phyloP scores from a whole-genome alignment of 306 rosid genomes.

The Trichosanthes cucumerina region DNA sequence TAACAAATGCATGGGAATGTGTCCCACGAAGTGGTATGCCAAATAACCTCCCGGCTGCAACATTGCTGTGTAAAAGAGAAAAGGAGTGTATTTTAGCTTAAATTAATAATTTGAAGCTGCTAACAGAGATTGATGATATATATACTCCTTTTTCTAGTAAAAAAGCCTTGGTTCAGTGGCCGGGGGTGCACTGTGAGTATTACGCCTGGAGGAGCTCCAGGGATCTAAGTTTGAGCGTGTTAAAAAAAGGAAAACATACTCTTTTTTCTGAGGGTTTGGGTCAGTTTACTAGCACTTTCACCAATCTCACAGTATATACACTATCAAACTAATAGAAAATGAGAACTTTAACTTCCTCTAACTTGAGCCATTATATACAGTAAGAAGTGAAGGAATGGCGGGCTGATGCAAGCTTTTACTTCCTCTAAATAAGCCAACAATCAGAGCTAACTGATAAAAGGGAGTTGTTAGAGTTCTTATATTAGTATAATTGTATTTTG shows the following conservation, averaged over 20 bases:
- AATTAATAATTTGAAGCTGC: not conserved
- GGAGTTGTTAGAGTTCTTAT: too few species aligned
- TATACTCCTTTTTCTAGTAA: not conserved
- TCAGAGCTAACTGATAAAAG: too few species aligned
- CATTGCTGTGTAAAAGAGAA: constrained; percentile 57
- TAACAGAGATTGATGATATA: not conserved
- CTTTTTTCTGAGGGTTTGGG: not conserved
- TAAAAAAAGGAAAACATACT: too few species aligned
- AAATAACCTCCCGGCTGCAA: constrained; percentile 91
- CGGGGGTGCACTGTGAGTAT: too few species aligned
- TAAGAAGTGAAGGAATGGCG: not conserved
- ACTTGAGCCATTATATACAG: not conserved
- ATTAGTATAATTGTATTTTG: too few species aligned
- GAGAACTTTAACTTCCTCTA: not conserved
- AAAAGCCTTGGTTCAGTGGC: too few species aligned
- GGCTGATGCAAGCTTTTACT: not conserved
- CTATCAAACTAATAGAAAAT: not conserved
- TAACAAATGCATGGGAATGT: constrained; percentile 98
- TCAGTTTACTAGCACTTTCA: not conserved
- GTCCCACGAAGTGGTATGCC: constrained; percentile 98
- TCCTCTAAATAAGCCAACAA: not conserved
- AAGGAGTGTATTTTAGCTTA: not conserved
- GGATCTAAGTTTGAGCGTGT: too few species aligned
- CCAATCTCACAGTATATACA: not conserved
- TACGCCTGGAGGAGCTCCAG: too few species aligned